phyloP scores from a whole-genome alignment of 2,329 filamentous ascomycete genomes.

The Amauroascus niger region DNA sequence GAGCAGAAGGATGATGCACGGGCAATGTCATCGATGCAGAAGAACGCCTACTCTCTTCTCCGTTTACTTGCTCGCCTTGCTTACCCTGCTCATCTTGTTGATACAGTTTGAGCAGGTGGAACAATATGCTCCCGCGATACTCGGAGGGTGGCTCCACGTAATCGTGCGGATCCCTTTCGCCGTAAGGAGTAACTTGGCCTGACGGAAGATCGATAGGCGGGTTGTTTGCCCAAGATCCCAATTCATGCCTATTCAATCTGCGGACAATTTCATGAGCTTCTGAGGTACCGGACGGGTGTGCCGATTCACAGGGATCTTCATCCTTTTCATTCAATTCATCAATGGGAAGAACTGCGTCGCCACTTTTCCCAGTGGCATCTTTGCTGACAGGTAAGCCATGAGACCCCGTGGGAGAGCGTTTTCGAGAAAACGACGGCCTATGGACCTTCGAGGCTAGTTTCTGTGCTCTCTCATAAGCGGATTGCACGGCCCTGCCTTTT shows the following conservation, averaged over 20 bases:
- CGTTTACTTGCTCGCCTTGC: conserved; percentile 25
- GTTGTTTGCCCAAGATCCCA: not conserved
- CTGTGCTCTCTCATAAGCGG: conserved; percentile 29
- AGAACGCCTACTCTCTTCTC: conserved; percentile 23
- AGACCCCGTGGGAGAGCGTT: not conserved
- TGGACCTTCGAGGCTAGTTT: conserved; percentile 29
- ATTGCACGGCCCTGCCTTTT: conserved; percentile 29
- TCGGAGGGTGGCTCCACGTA: conserved; percentile 53
- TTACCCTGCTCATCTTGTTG: no score
- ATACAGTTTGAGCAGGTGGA: conserved; percentile 62
- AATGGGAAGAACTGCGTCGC: not conserved
- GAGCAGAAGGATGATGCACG: conserved; percentile 14
- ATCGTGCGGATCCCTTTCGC: conserved; percentile 44
- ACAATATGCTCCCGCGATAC: conserved; percentile 64
- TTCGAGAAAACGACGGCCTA: conserved; percentile 19
- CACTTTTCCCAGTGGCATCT: not conserved
- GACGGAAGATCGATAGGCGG: conserved; percentile 18
- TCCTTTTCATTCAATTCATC: not conserved
- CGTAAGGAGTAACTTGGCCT: conserved; percentile 27
- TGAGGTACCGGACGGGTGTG: not conserved
- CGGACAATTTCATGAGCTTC: conserved; percentile 5
- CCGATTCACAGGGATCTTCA: not conserved
- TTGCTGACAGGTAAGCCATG: not conserved
- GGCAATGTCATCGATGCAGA: not conserved
- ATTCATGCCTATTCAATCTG: not conserved